phyloP scores from a whole-genome alignment of 192 early-diverging fungal genomes.

The Umbelopsis sp. region DNA sequence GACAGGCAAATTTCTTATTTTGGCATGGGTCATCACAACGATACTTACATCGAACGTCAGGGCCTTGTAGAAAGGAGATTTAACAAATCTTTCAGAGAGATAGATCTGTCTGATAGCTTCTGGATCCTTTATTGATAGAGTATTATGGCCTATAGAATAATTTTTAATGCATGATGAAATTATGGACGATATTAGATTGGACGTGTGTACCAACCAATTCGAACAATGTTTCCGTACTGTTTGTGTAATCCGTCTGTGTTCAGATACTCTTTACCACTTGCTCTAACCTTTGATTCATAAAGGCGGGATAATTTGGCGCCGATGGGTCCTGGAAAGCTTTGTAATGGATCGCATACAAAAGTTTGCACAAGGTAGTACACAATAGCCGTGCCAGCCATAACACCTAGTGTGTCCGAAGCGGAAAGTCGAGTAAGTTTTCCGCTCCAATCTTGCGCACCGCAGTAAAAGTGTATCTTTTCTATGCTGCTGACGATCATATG shows the following conservation, averaged over 20 bases:
- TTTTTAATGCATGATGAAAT: not conserved
- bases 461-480: not conserved
- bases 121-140: not conserved
- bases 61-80: not conserved
- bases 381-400: not conserved
- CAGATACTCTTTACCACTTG: not conserved
- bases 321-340: not conserved
- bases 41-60: not conserved
- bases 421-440: not conserved
- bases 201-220: not conserved
- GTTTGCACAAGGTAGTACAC: not conserved
- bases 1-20: too few relatives aligned
- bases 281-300: not conserved
- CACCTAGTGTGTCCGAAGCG: not conserved
- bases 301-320: not conserved
- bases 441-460: not conserved
- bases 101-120: constrained; percentile 5
- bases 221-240: constrained; percentile 9
- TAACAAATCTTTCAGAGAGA: not conserved
- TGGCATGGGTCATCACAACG: not conserved
- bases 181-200: too few relatives aligned
- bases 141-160: not conserved
- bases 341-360: not conserved
- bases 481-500: not conserved
- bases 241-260: not conserved